These are phyloP conservation scores for Gloeophyllum trabeum DNA, from an alignment of 768 basidiomycete species.

Conservation along the genomic window DNA sequence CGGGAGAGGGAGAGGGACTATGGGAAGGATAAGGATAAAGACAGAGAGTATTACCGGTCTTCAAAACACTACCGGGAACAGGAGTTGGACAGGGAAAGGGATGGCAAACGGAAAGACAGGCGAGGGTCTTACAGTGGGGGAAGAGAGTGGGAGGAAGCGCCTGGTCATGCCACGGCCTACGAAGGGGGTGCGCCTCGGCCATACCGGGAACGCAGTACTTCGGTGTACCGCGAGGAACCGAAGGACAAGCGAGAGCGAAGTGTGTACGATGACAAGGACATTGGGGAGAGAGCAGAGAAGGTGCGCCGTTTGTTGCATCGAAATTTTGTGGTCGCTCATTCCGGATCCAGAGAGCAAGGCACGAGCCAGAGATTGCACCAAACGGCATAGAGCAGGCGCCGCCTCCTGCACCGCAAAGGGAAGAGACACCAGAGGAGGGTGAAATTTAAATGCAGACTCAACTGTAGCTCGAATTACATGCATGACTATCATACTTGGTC, in stretches of 20 bases:
- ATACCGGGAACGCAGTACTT: constrained; percentile 41
- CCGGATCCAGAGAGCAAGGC: constrained; percentile 10
- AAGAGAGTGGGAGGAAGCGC: constrained; percentile 27
- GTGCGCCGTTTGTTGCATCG: constrained; percentile 22
- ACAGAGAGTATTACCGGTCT: constrained; percentile 22
- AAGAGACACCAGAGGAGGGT: constrained; percentile 80
- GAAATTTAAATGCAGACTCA: constrained; percentile 44
- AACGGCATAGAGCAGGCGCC: constrained; percentile 16
- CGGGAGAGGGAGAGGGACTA: constrained; percentile 8
- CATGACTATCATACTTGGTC: neutral
- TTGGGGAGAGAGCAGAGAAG: constrained; percentile 56
- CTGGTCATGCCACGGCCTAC: constrained; percentile 39
- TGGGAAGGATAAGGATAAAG: constrained; percentile 25
- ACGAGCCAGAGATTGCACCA: constrained; percentile 32
- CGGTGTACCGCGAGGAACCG: constrained; percentile 20
- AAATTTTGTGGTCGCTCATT: constrained; percentile 3
- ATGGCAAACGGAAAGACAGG: constrained; percentile 33
- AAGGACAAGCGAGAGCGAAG: constrained; percentile 20
- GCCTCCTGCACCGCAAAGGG: constrained; percentile 27
- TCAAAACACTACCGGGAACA: constrained; percentile 44
- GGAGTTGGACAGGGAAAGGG: constrained; percentile 24
- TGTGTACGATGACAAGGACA: constrained; percentile 32
- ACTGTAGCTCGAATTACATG: neutral
- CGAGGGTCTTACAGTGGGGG: constrained; percentile 22
- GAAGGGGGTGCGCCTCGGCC: constrained; percentile 27